Percentiles rank a stretch among this genome's conserved stretches.
Conservation (phyloP, 768 basidiomycete species). For the Fomitopsis serialis region DNA sequence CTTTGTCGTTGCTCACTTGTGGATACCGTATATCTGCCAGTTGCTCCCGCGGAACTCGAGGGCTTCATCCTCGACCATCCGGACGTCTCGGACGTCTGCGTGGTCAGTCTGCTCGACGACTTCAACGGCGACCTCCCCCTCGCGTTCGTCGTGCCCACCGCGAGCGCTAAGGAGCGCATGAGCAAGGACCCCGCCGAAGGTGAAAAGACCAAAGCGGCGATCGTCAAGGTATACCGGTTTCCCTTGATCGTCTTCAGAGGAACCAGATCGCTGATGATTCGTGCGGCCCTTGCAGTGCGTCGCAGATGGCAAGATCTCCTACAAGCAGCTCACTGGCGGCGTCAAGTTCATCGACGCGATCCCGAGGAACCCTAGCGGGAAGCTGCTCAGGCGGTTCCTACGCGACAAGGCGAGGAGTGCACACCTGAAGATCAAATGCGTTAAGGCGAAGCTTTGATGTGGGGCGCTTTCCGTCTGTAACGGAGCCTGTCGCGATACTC, state of each 20-base stretch:
- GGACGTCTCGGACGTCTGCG: constrained; percentile 35
- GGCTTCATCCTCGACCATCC: constrained; percentile 29
- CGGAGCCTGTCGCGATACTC: too few relatives aligned
- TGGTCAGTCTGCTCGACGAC: constrained; percentile 58
- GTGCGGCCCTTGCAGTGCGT: constrained; percentile 20
- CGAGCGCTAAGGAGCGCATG: constrained; percentile 26
- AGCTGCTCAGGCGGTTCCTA: constrained; percentile 19
- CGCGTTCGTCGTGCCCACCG: constrained; percentile 55
- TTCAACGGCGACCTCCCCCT: constrained; percentile 70
- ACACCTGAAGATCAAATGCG: too few relatives aligned
- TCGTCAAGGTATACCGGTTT: constrained; percentile 37
- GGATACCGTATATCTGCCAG: too few relatives aligned
- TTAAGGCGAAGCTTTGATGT: too few relatives aligned
- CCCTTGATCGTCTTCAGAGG: background rate
- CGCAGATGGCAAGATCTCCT: constrained; percentile 19
- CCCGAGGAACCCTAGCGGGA: constrained; percentile 24
- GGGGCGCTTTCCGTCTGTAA: too few relatives aligned
- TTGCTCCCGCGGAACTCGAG: constrained; percentile 29
- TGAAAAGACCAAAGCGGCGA: constrained; percentile 33
- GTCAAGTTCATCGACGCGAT: constrained; percentile 30
- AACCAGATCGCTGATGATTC: background rate
- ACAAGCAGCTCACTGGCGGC: constrained; percentile 32
- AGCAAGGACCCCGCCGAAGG: constrained; percentile 19
- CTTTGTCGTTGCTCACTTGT: background rate
- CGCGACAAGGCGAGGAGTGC: constrained; percentile 7